These are phyloP conservation scores for Globisporangium nunn DNA, from an alignment of 352 stramenopile species.

Conservation along the genomic window DNA sequence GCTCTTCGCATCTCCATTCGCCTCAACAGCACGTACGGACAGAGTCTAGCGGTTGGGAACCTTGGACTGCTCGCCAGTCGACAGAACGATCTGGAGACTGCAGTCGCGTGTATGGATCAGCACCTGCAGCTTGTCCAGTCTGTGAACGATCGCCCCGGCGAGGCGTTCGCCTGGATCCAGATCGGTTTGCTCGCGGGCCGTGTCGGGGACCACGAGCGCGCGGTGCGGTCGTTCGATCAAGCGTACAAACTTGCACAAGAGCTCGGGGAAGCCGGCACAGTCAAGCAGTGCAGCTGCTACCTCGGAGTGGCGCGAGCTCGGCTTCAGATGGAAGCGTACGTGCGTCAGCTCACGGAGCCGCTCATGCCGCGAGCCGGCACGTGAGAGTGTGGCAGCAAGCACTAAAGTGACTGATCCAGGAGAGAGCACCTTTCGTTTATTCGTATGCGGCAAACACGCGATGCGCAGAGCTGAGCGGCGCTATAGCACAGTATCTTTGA, in stretches of 20 bases:
- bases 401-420: background rate
- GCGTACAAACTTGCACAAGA: constrained; percentile 71
- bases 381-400: constrained; percentile 1
- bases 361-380: constrained; percentile 4
- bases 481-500: constrained; percentile 31
- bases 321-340: constrained; percentile 58
- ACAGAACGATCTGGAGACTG: constrained; percentile 76
- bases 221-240: constrained; percentile 71
- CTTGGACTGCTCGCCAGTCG: constrained; percentile 76
- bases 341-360: constrained; percentile 33
- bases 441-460: background rate
- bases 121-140: constrained; percentile 86
- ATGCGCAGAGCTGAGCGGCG: background rate
- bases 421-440: background rate
- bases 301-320: constrained; percentile 60
- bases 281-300: constrained; percentile 82
- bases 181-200: constrained; percentile 69
- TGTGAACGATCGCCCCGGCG: constrained; percentile 62
- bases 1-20: constrained; percentile 79
- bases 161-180: constrained; percentile 85
- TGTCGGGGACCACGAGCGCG: constrained; percentile 46
- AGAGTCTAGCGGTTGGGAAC: constrained; percentile 85
- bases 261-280: constrained; percentile 45
- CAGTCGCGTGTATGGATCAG: constrained; percentile 83
- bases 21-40: constrained; percentile 77